These are phyloP conservation scores for Elsinoe ampelina DNA, from an alignment of 2,329 filamentous ascomycete genomes.

Conservation along the genomic window DNA sequence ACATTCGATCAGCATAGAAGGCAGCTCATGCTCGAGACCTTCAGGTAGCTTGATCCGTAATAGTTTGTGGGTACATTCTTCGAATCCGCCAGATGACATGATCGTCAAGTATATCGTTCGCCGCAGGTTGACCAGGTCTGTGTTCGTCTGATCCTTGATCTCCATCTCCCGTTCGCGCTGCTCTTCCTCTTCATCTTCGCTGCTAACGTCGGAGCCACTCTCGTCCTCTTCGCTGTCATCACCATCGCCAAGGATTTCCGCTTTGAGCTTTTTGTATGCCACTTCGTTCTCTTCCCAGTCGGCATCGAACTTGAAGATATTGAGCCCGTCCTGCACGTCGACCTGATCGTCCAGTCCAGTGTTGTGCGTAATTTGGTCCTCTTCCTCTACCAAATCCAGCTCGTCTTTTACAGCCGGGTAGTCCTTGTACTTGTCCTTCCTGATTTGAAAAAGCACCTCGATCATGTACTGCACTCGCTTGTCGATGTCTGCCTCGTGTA, in stretches of 20 bases:
- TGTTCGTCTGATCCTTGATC: conserved; percentile 96
- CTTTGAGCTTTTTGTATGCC: conserved; percentile 80
- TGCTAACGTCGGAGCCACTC: conserved; percentile 49
- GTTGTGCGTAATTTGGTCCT: conserved; percentile 92
- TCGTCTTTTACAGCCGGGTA: conserved; percentile 86
- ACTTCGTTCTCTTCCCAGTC: conserved; percentile 88
- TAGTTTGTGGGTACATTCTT: conserved; percentile 94
- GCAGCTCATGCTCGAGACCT: conserved; percentile 80
- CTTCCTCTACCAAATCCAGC: conserved; percentile 89
- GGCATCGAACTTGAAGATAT: conserved; percentile 89
- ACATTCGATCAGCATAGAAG: conserved; percentile 95
- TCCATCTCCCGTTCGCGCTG: conserved; percentile 75
- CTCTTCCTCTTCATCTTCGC: conserved; percentile 50
- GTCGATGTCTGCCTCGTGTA: conserved; percentile 95
- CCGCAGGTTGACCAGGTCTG: conserved; percentile 85
- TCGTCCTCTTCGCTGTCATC: conserved; percentile 60
- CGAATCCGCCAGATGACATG: conserved; percentile 90
- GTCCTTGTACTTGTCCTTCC: conserved; percentile 95
- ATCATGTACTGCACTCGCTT: conserved; percentile 99
- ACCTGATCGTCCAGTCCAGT: conserved; percentile 74
- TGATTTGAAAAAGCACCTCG: conserved; percentile 90
- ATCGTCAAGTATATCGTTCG: conserved; percentile 95
- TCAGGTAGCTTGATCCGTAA: conserved; percentile 77
- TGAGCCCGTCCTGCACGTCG: conserved; percentile 76
- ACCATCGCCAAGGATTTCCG: conserved; percentile 80